phyloP scores from a whole-genome alignment of 2,329 filamentous ascomycete genomes.

The Diplodia scrobiculata region DNA sequence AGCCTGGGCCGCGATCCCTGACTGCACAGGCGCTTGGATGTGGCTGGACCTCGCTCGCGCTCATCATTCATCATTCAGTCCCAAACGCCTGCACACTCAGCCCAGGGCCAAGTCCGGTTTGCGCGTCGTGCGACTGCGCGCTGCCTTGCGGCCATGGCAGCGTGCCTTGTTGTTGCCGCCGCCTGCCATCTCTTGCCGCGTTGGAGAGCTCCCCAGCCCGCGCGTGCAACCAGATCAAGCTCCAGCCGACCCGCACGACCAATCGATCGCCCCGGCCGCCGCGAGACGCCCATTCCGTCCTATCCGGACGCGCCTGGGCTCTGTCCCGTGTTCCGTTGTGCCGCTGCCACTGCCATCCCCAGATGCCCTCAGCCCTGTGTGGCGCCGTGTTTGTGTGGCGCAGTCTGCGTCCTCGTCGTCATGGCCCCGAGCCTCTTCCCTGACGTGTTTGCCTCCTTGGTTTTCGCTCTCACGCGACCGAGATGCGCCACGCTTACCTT shows the following conservation, averaged over 20 bases:
- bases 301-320: constrained; percentile 8
- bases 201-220: neutral
- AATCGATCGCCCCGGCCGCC: neutral
- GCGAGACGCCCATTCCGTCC: neutral
- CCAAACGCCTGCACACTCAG: neutral
- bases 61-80: constrained; percentile 5
- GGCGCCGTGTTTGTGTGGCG: neutral
- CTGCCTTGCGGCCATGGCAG: neutral
- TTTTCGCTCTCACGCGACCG: neutral
- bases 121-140: constrained; percentile 14
- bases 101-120: neutral
- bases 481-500: neutral
- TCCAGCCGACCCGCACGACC: neutral
- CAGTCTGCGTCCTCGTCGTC: neutral
- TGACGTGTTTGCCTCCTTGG: constrained; percentile 14
- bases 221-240: neutral
- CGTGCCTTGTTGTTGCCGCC: neutral
- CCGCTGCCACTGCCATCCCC: neutral
- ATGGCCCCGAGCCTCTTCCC: constrained; percentile 15
- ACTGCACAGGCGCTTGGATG: constrained; percentile 13
- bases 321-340: constrained; percentile 8
- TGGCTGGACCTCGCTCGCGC: constrained; percentile 11
- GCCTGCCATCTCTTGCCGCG: neutral
- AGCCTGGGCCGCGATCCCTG: constrained; percentile 20
- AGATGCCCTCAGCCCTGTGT: constrained; percentile 16